Evolutionary conservation across 352 stramenopile genomes (phyloP), one percentile per base, ranked within the genome.

Genomic region (Globisporangium sylvaticum): DNA sequence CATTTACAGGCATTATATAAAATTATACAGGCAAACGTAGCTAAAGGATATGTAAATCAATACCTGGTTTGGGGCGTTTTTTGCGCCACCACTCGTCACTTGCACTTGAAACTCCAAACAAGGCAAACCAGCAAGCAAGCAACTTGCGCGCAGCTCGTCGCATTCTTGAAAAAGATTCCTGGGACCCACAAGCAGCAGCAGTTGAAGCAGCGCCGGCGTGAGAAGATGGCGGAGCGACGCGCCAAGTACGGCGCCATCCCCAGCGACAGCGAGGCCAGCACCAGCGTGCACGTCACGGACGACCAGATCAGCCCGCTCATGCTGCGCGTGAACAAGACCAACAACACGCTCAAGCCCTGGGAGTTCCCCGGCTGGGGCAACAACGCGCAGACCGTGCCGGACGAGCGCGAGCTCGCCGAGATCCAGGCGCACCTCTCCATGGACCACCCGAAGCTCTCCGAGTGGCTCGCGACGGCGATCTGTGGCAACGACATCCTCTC

Each of bases 401-500:
- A 85, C 54, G 74, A 78, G n/a, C 76, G 65, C 62, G 83, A 94
- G 70, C 75, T 94, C 62, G 70, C 74, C 3, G 84, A 91, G 31
- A 94, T 96, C 74, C 80, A 91, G 29, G 64, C 81, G 58, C 85
- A 91, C 50, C 73, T 93, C 39, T 90, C 81, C 15, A 81, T 79
- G 62, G 70, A 91, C 66, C 84, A 95, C 77, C 71, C 85, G 12
- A 96, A 95, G 73, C 81, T 98, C 25, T 95, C 89, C 4, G 89
- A 98, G 81, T 97, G 92, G 84, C 75, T 96, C 58, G 92, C 95
- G 12, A 98, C 95, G 10, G 91, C 92, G 20, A 98, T 98, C 73
- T 98, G 91, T 64, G 95, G 95, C 20, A 98, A 98, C 74, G 95
- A 98, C 68, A 98, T 98, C 75, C 81, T 98, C 62, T 97, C 88